Evolutionary conservation across 805 yeast genomes (phyloP).

Genomic region (Wickerhamomyces sydowiorum): DNA sequence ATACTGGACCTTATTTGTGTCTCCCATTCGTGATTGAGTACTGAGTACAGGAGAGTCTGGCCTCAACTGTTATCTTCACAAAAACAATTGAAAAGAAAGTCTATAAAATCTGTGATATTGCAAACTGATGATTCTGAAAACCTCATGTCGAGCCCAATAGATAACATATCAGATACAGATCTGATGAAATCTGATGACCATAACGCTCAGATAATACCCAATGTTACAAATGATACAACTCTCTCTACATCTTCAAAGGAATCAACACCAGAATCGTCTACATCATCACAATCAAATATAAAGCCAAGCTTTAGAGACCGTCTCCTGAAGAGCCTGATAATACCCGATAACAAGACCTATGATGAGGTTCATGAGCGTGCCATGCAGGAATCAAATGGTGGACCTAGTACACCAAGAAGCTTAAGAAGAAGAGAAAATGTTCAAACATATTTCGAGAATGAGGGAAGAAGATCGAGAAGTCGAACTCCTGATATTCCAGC

Average conservation of each 20-base stretch:
- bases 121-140: too few relatives aligned
- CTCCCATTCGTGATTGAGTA: too few relatives aligned
- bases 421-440: constrained; percentile 8
- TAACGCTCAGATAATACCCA: not conserved
- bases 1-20: too few relatives aligned
- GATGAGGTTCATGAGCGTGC: constrained; percentile 29
- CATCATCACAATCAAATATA: not conserved
- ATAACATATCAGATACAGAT: too few relatives aligned
- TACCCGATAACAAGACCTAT: constrained; percentile 34
- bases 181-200: too few relatives aligned
- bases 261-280: not conserved
- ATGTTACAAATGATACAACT: not conserved
- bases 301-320: not conserved
- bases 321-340: constrained; percentile 26
- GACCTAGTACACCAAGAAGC: constrained; percentile 8
- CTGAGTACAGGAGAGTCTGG: too few relatives aligned
- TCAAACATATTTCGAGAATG: not conserved
- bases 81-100: too few relatives aligned
- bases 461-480: not conserved
- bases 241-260: not conserved
- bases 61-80: too few relatives aligned
- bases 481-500: not conserved
- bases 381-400: constrained; percentile 15
- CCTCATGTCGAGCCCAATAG: too few relatives aligned
- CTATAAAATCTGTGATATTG: too few relatives aligned